phyloP scores from a whole-genome alignment of 2,329 filamentous ascomycete species.

The Aspergillus sp. region DNA sequence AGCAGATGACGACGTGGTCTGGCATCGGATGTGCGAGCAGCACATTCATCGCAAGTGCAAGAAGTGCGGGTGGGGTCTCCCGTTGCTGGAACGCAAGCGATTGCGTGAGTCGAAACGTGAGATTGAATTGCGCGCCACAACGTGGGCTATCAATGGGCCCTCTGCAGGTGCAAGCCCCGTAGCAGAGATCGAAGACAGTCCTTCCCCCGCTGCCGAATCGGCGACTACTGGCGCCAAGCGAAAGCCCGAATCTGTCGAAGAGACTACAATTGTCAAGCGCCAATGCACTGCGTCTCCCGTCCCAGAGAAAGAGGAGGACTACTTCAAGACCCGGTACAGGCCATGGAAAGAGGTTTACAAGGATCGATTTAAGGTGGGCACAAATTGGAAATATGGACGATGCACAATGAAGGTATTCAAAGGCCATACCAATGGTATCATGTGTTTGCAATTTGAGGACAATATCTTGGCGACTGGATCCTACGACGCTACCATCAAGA shows the following conservation, averaged over 20 bases:
- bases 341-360: conserved; percentile 98
- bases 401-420: conserved; percentile 80
- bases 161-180: conserved; percentile 19
- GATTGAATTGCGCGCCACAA: conserved; percentile 66
- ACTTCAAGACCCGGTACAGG: conserved; percentile 50
- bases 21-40: conserved; percentile 97
- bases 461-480: conserved; percentile 89
- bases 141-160: conserved; percentile 52
- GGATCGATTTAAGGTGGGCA: conserved; percentile 90
- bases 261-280: conserved; percentile 23
- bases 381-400: conserved; percentile 94
- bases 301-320: conserved; percentile 38
- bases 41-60: conserved; percentile 91
- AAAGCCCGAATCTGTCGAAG: conserved; percentile 21
- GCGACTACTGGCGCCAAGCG: conserved; percentile 15
- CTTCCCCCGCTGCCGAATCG: conserved; percentile 2
- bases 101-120: conserved; percentile 82
- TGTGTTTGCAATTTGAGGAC: conserved; percentile 76
- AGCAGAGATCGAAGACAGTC: neutral
- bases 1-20: conserved; percentile 96
- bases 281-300: conserved; percentile 23
- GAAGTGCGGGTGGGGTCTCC: conserved; percentile 93
- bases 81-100: conserved; percentile 81
- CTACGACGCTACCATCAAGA: conserved; percentile 91
- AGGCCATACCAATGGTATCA: conserved; percentile 84